phyloP scores from a whole-genome alignment of 176 grass and related monocot species.

The Cenchrus americanus region DNA sequence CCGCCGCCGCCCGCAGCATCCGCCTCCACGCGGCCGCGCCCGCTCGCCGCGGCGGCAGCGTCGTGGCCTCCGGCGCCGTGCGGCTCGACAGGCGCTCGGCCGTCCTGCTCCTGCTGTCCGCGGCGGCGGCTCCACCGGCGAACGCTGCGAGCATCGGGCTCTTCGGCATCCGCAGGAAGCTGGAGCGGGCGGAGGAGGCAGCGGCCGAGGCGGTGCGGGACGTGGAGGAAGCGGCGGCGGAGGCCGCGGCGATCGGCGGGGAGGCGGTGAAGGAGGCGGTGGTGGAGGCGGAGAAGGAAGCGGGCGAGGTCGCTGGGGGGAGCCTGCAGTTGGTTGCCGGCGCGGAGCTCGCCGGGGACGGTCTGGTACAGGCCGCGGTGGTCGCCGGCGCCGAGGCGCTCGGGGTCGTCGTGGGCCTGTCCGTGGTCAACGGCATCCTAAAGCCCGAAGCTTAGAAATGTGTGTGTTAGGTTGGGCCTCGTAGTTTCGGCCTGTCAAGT shows the following conservation, averaged over 20 bases:
- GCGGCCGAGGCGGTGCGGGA: constrained; percentile 50
- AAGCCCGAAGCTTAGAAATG: constrained; percentile 41
- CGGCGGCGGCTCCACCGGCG: constrained; percentile 36
- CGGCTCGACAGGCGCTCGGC: constrained; percentile 57
- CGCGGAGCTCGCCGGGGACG: constrained; percentile 60
- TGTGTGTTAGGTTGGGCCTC: background rate
- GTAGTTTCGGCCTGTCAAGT: constrained; percentile 14
- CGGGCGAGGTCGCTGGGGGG: constrained; percentile 46
- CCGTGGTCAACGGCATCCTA: constrained; percentile 87
- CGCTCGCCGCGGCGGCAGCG: background rate
- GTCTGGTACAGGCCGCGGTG: constrained; percentile 73
- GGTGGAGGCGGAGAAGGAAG: constrained; percentile 44
- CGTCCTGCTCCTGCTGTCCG: constrained; percentile 63
- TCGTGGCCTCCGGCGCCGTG: constrained; percentile 30
- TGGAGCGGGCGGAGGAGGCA: constrained; percentile 66
- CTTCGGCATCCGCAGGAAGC: constrained; percentile 84
- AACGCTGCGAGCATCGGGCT: constrained; percentile 64
- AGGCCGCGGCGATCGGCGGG: constrained; percentile 50
- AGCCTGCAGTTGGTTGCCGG: constrained; percentile 47
- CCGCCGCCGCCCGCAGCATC: constrained; percentile 47
- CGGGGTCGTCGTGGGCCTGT: constrained; percentile 68
- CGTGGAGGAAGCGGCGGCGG: constrained; percentile 34
- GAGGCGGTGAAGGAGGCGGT: constrained; percentile 50
- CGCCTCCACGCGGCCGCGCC: constrained; percentile 32
- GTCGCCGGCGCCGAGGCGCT: constrained; percentile 81